A percentile compares a stretch with the other conserved stretches of the same genome.
Conservation (phyloP, 495 filamentous ascomycete genomes). For the Xylaria flabelliformis region DNA sequence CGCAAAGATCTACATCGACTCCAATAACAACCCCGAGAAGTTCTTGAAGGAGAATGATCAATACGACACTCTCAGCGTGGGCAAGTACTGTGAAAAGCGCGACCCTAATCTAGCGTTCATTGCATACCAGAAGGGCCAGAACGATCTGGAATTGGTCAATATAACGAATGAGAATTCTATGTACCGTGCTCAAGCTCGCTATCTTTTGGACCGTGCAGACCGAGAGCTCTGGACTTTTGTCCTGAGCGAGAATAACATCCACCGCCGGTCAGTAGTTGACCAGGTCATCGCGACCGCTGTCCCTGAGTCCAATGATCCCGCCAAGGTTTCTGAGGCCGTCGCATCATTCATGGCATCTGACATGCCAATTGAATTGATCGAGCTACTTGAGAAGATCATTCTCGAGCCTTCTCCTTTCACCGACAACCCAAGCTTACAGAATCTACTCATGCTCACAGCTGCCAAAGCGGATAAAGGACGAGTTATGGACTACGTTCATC, state of each 20-base stretch:
- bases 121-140: slow-evolving; percentile 94
- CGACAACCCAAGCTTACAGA: slow-evolving; percentile 95
- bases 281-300: slow-evolving; percentile 97
- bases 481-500: slow-evolving; percentile 96
- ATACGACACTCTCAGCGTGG: slow-evolving; percentile 91
- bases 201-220: slow-evolving; percentile 90
- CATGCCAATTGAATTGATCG: slow-evolving; percentile 92
- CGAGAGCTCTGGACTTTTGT: slow-evolving; percentile 93
- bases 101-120: slow-evolving; percentile 97
- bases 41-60: slow-evolving; percentile 98
- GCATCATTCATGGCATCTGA: slow-evolving; percentile 90
- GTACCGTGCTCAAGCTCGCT: slow-evolving; percentile 96
- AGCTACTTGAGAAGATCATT: slow-evolving; percentile 98
- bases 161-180: slow-evolving; percentile 99
- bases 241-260: slow-evolving; percentile 91
- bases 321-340: slow-evolving; percentile 94
- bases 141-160: slow-evolving; percentile 95
- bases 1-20: slow-evolving; percentile 99
- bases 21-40: slow-evolving; percentile 98
- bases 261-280: slow-evolving; percentile 91
- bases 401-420: slow-evolving; percentile 96
- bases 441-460: slow-evolving; percentile 94
- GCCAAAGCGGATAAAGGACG: slow-evolving; percentile 95
- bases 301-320: slow-evolving; percentile 90
- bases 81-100: slow-evolving; percentile 99